Evolutionary conservation across 805 yeast genomes (phyloP), one percentile per base, ranked within the genome.

Genomic region (Yarrowia bubula): DNA sequence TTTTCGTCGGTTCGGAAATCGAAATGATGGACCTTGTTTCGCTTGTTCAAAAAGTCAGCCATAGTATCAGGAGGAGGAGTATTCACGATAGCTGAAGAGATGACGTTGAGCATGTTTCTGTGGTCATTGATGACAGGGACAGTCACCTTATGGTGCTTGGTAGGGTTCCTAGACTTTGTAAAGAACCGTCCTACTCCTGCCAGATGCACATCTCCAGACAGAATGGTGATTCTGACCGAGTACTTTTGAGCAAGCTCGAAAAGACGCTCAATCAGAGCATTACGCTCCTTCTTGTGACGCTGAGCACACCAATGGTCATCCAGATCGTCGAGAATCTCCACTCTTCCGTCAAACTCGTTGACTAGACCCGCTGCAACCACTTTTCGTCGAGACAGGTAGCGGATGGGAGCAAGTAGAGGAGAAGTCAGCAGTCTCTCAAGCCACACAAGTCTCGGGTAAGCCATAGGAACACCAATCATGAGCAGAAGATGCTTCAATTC

Each of bases 261-360:
- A 51, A 93, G 78, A 67, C 79, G 78, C 43, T 79, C 80, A 68
- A 92, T 77, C 43, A 93, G 79, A 69, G 74, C 73, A 75, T 93
- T 93, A 67, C 99, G 83, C 76, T 93, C 99, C 57, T 76, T 75
- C 74, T 93, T 95, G 77, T 93, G 99, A 74, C 87, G 83, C 66
- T 81, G 81, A 3, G 97, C 87, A 75, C 98, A 92, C 99, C 99
- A 93, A 77, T 93, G 98, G 74, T 93, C 99, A 72, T 92, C 87
- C 75, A 95, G 80, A 74, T 93, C 98, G 73, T 95, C 98, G 69
- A 95, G 81, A 14, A 93, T 84, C 76, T 93, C 98, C 6, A 93
- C 86, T 44, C 88, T 85, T 1, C 98, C 98, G 73, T 92, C 97
- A 72, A 92, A 93, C 70, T 90, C 95, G 73, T 95, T 93, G 31